Conservation (phyloP, 208 protist genomes). For the Blechomonas ayalai region DNA sequence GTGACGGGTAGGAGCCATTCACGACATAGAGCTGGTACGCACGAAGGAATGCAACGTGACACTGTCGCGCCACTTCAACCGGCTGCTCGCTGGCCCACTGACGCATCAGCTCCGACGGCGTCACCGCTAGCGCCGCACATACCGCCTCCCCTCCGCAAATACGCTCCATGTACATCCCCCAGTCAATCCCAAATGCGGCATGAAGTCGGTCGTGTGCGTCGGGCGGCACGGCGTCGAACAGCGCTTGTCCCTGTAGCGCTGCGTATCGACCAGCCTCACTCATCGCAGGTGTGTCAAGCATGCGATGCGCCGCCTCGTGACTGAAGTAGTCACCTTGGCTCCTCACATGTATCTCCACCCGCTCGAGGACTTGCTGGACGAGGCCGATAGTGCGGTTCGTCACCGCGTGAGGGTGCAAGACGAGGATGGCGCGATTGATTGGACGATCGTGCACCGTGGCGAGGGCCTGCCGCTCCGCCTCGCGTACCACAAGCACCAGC, state of each 20-base stretch:
- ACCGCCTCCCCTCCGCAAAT: constrained; percentile 33
- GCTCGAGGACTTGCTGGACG: constrained; percentile 20
- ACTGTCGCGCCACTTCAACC: constrained; percentile 23
- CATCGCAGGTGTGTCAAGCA: constrained; percentile 19
- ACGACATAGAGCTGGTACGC: constrained; percentile 42
- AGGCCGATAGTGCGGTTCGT: constrained; percentile 17
- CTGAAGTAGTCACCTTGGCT: constrained; percentile 27
- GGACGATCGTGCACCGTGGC: constrained; percentile 5
- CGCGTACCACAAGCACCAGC: constrained; percentile 20
- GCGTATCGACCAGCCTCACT: constrained; percentile 5
- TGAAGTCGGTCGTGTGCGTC: constrained; percentile 21
- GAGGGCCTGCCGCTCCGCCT: constrained; percentile 19
- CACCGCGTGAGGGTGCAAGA: constrained; percentile 43
- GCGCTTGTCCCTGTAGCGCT: constrained; percentile 4
- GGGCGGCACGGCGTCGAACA: constrained; percentile 12
- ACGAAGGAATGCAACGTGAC: constrained; percentile 35
- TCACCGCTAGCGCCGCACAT: constrained; percentile 19
- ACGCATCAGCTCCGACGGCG: constrained; percentile 23
- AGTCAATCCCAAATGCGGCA: constrained; percentile 16
- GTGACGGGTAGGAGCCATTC: constrained; percentile 66
- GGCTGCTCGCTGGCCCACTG: constrained; percentile 20
- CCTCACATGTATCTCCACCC: constrained; percentile 14
- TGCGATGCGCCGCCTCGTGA: constrained; percentile 9
- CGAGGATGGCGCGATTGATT: constrained; percentile 38
- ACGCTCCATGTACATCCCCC: constrained; percentile 9